Conservation (phyloP, 768 basidiomycete species). For the Lentinus brumalis region DNA sequence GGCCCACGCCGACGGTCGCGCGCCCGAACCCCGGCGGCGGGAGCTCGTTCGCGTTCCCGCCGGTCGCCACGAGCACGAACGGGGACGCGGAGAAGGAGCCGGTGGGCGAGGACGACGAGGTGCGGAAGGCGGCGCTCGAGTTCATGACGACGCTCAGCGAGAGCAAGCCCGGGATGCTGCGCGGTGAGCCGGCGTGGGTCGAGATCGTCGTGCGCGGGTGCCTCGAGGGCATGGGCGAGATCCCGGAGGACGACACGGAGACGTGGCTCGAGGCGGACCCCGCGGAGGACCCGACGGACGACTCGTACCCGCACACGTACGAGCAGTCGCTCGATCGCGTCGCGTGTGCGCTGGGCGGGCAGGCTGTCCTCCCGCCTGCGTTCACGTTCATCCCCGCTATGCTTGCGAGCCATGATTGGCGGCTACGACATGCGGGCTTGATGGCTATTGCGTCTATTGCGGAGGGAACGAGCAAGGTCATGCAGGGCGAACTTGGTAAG, state of each 20-base stretch:
- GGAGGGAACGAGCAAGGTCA: conserved; percentile 81
- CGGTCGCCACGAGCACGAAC: conserved; percentile 25
- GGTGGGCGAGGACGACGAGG: conserved; percentile 67
- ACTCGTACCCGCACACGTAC: conserved; percentile 71
- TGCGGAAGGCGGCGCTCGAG: conserved; percentile 76
- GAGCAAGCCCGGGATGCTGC: conserved; percentile 68
- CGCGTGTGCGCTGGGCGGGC: conserved; percentile 78
- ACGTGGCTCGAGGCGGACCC: conserved; percentile 79
- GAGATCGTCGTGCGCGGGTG: conserved; percentile 71
- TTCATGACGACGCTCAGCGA: conserved; percentile 84
- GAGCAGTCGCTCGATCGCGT: conserved; percentile 84
- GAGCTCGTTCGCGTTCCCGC: conserved; percentile 44
- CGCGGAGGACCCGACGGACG: conserved; percentile 61
- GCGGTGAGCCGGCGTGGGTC: conserved; percentile 70
- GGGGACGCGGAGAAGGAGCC: conserved; percentile 44
- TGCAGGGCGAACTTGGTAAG: conserved; percentile 81
- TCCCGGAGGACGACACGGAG: conserved; percentile 61
- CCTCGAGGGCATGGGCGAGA: conserved; percentile 80
- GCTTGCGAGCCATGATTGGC: conserved; percentile 83
- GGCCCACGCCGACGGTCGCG: conserved; percentile 55
- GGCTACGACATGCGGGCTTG: conserved; percentile 79
- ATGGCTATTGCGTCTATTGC: conserved; percentile 87
- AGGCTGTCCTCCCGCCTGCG: conserved; percentile 72
- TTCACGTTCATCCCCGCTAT: conserved; percentile 85
- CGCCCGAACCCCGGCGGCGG: conserved; percentile 41